Evolutionary conservation across 2,329 filamentous ascomycete genomes (phyloP), one percentile per base, ranked within the genome.

Genomic region (Fusarium newnesense): DNA sequence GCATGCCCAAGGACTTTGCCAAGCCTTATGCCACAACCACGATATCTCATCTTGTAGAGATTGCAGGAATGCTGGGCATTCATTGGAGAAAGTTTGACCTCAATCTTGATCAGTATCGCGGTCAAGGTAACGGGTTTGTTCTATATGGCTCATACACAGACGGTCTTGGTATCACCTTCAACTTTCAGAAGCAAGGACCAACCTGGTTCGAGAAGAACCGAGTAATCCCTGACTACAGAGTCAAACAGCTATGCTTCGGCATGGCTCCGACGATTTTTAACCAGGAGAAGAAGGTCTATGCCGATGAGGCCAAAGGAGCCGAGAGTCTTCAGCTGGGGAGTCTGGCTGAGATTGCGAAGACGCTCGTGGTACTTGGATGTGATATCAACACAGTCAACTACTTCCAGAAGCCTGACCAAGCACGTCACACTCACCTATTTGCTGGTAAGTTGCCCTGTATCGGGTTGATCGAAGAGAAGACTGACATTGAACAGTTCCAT

Each of bases 11-110:
- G 16, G 72, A 74, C 36, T 64, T 71, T 13, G 64, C 69, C 15
- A 75, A 75, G 7, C 82, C 81, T 1, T 83, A 80, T 59, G 82
- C 81, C 3, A 82, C 77, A 4, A 82, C 78, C 7, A 82, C 80
- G 9, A 80, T 83, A 18, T 80, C 74, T 12, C 80, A 83, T 53
- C 65, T 83, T 2, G 75, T 83, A 1, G 81, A 83, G 68, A 77
- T 83, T 9, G 80, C 79, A 0, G 79, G 76, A 13, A 79, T 83
- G 76, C 63, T 83, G 3, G 81, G 84, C 8, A 77, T 85, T 9
- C 78, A 85, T 59, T 85, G 84, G 84, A 84, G 79, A 49, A 78
- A 80, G 5, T 85, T 85, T 39, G 81, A 84, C 30, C 76, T 80
- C 2, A 78, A 76, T 13, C 71, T 76, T 7, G 81, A 84, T 72